phyloP scores from a whole-genome alignment of 129 eudicot species.

The Deinandra increscens region DNA sequence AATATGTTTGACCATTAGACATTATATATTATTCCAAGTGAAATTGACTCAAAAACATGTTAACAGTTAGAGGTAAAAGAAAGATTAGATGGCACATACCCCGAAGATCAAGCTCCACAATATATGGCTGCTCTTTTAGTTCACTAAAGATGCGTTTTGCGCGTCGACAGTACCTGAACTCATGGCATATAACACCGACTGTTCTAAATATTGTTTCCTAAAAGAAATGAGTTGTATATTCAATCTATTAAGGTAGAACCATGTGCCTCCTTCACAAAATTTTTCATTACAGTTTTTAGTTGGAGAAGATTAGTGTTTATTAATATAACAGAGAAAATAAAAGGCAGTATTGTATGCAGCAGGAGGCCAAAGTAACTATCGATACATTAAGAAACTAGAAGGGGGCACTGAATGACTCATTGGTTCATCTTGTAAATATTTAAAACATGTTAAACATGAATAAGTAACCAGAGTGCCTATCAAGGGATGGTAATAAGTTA shows the following conservation, averaged over 20 bases:
- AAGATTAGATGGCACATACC: constrained; percentile 37
- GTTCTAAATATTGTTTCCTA: constrained; percentile 18
- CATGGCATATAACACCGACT: constrained; percentile 29
- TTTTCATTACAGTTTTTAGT: not conserved
- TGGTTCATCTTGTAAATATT: not conserved
- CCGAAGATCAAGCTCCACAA: constrained; percentile 98
- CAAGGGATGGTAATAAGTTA: not conserved
- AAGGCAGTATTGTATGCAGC: constrained; percentile 6
- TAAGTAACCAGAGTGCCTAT: constrained; percentile 6
- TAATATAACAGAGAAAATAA: constrained; percentile 11
- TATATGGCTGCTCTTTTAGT: constrained; percentile 70
- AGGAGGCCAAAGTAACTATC: not conserved
- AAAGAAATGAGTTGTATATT: constrained; percentile 11
- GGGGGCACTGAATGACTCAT: constrained; percentile 2
- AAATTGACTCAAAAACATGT: constrained; percentile 7
- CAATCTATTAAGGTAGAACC: not conserved
- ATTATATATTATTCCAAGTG: constrained; percentile 11
- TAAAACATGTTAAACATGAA: constrained; percentile 1
- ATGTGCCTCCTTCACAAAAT: constrained; percentile 1
- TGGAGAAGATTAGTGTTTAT: not conserved
- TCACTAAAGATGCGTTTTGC: constrained; percentile 72
- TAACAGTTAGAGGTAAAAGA: not conserved
- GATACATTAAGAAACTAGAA: not conserved
- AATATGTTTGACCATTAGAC: constrained; percentile 7
- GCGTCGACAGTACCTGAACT: constrained; percentile 61